Evolutionary conservation across 176 grass and related monocot genomes (phyloP).

Genomic region (Areca catechu): DNA sequence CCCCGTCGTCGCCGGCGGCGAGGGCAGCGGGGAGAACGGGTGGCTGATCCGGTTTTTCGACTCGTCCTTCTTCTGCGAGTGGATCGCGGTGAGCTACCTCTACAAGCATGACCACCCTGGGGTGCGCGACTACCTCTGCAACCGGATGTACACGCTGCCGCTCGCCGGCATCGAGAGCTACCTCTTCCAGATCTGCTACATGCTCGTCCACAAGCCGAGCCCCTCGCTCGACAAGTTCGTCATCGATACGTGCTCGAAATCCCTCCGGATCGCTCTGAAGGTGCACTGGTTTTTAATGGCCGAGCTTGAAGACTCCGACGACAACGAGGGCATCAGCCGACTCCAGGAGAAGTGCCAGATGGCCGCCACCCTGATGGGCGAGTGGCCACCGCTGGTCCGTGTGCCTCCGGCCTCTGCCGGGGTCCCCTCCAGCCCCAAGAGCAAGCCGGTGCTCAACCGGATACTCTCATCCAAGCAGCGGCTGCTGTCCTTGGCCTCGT

Average conservation of each 20-base stretch:
- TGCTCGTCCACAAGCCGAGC: conserved; percentile 93
- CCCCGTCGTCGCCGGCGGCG: conserved; percentile 57
- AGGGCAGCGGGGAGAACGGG: conserved; percentile 28
- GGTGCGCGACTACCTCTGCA: conserved; percentile 96
- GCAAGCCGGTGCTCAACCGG: conserved; percentile 79
- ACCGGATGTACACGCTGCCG: conserved; percentile 96
- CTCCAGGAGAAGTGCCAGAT: conserved; percentile 91
- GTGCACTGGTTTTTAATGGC: conserved; percentile 92
- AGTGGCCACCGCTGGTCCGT: conserved; percentile 55
- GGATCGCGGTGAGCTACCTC: conserved; percentile 99
- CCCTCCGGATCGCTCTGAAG: conserved; percentile 85
- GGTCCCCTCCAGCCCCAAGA: conserved; percentile 47
- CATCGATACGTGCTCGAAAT: conserved; percentile 79
- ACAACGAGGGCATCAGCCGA: conserved; percentile 55
- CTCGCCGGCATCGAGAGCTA: conserved; percentile 81
- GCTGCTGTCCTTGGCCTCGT: conserved; percentile 63
- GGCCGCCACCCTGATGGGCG: conserved; percentile 62
- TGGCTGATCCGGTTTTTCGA: conserved; percentile 98
- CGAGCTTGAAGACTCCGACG: conserved; percentile 75
- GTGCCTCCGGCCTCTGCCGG: conserved; percentile 23
- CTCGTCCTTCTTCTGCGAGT: conserved; percentile 98
- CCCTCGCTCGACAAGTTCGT: conserved; percentile 89
- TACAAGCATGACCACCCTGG: conserved; percentile 96
- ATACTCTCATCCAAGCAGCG: conserved; percentile 84
- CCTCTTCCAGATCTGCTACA: conserved; percentile 99